These are phyloP conservation scores for Prunus yedoensis DNA, from an alignment of 331 rosid genomes.

Conservation along the genomic window DNA sequence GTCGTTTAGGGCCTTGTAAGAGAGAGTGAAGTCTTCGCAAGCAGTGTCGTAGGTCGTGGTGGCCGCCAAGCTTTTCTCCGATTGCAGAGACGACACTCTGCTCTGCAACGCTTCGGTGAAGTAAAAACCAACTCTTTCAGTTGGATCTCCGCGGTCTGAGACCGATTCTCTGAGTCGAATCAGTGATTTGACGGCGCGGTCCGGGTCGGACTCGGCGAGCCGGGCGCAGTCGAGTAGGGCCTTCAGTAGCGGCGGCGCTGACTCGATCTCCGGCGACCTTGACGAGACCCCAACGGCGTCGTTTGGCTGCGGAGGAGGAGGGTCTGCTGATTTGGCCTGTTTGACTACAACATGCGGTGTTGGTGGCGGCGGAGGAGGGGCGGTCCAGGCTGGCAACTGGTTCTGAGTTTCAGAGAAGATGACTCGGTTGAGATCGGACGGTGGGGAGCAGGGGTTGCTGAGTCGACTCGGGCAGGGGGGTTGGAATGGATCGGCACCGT, in stretches of 20 bases:
- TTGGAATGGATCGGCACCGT: constrained; percentile 49
- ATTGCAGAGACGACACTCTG: constrained; percentile 33
- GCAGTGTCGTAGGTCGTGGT: constrained; percentile 18
- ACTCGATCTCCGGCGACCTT: constrained; percentile 43
- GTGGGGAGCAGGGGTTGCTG: constrained; percentile 40
- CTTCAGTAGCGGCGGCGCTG: constrained; percentile 65
- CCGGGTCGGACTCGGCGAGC: constrained; percentile 50
- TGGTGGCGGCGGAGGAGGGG: constrained; percentile 32
- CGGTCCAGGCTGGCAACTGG: constrained; percentile 43
- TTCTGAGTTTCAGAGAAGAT: constrained; percentile 41
- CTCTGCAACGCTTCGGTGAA: constrained; percentile 61
- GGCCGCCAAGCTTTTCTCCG: constrained; percentile 23
- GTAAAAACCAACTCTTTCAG: constrained; percentile 63
- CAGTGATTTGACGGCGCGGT: constrained; percentile 58
- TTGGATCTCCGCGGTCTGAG: constrained; percentile 84
- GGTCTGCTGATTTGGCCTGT: constrained; percentile 25
- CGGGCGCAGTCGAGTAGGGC: constrained; percentile 66
- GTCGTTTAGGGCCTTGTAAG: constrained; percentile 83
- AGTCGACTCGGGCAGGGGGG: constrained; percentile 58
- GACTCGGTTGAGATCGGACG: constrained; percentile 75
- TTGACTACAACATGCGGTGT: constrained; percentile 26
- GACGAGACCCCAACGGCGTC: constrained; percentile 39
- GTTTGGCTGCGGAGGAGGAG: constrained; percentile 15
- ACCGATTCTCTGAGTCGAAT: constrained; percentile 49
- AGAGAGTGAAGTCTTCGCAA: constrained; percentile 66